phyloP scores from a whole-genome alignment of 306 rosid species.

The Quercus agrifolia region DNA sequence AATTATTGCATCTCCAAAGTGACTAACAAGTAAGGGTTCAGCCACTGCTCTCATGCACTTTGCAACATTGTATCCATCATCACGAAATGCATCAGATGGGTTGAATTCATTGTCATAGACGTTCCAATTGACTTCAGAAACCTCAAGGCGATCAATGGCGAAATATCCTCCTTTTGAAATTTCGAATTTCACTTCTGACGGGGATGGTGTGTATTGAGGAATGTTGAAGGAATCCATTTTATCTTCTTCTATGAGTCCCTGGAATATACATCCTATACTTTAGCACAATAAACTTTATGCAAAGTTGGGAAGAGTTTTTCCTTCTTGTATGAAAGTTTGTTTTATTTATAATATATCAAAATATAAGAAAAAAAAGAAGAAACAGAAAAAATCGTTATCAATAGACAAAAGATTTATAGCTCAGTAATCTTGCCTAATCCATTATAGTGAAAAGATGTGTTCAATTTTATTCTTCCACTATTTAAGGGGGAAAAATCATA shows the following conservation, averaged over 20 bases:
- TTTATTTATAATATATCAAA: too few relatives aligned
- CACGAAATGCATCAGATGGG: not conserved
- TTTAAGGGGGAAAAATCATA: too few relatives aligned
- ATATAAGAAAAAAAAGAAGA: too few relatives aligned
- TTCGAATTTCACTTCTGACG: constrained; percentile 41
- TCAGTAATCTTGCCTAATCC: too few relatives aligned
- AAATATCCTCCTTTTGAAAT: constrained; percentile 52
- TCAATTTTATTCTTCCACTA: too few relatives aligned
- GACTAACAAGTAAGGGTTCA: constrained; percentile 40
- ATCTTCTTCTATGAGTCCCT: constrained; percentile 50
- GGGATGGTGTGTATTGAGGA: constrained; percentile 52
- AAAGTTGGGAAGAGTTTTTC: too few relatives aligned
- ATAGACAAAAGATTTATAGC: too few relatives aligned
- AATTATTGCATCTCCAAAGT: constrained; percentile 44
- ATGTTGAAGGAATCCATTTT: constrained; percentile 47
- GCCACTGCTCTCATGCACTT: constrained; percentile 45
- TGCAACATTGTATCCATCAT: constrained; percentile 31
- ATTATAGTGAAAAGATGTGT: too few relatives aligned
- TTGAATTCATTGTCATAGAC: constrained; percentile 7
- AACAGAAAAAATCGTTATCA: too few relatives aligned
- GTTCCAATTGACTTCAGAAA: constrained; percentile 33
- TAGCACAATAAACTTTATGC: not conserved
- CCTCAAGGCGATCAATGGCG: constrained; percentile 19
- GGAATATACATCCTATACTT: not conserved
- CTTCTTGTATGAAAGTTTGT: too few relatives aligned